phyloP scores from a whole-genome alignment of 352 stramenopile genomes.

The Thalassiosira livingstoniorum region DNA sequence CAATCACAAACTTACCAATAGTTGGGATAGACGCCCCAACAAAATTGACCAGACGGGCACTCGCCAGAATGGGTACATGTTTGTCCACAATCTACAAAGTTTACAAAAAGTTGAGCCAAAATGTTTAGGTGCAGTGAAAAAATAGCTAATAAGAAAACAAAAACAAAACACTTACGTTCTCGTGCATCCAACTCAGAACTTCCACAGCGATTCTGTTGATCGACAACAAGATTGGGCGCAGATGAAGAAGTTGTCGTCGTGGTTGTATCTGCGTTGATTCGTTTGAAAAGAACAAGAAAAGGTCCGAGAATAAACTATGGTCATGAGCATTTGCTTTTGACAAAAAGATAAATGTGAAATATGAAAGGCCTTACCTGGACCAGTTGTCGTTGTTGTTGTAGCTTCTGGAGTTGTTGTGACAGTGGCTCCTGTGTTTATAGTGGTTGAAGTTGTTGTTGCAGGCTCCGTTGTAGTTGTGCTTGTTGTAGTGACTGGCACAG shows the following conservation, averaged over 20 bases:
- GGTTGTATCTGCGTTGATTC: too few relatives aligned
- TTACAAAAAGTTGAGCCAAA: too few relatives aligned
- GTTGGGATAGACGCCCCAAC: slow-evolving; percentile 15
- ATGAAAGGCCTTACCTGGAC: too few relatives aligned
- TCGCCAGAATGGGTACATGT: not conserved
- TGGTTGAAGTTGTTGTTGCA: slow-evolving; percentile 18
- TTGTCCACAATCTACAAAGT: too few relatives aligned
- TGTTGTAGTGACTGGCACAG: slow-evolving; percentile 9
- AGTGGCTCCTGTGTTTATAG: not conserved
- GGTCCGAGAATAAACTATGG: too few relatives aligned
- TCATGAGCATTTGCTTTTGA: too few relatives aligned
- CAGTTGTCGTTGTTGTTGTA: not conserved
- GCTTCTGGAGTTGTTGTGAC: not conserved
- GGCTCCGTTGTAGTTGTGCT: not conserved
- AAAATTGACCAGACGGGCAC: slow-evolving; percentile 12
- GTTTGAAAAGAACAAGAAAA: too few relatives aligned
- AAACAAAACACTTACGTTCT: too few relatives aligned
- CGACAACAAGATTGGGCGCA: not conserved
- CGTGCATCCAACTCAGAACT: slow-evolving; percentile 19
- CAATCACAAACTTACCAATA: too few relatives aligned
- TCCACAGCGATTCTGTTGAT: slow-evolving; percentile 3
- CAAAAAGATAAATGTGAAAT: too few relatives aligned
- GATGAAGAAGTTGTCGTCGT: not conserved
- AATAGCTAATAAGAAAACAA: too few relatives aligned
- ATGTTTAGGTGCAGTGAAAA: too few relatives aligned